phyloP scores from a whole-genome alignment of 176 grass and related monocot species.

The Aegilops umbellulata region DNA sequence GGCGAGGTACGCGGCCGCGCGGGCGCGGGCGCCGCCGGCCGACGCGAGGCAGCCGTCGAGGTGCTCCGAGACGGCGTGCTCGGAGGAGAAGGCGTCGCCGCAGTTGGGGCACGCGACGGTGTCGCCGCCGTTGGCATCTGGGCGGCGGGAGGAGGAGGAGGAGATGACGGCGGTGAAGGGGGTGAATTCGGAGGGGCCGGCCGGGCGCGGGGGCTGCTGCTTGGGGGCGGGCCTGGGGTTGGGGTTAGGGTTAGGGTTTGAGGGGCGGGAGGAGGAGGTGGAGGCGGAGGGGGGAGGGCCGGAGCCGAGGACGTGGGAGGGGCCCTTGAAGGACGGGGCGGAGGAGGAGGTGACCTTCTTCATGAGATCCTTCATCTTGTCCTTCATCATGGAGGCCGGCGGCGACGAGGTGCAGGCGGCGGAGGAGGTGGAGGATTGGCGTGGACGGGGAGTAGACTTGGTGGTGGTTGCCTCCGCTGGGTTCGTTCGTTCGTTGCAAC shows the following conservation, averaged over 20 bases:
- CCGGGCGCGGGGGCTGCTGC: not conserved
- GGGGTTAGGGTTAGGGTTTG: constrained; percentile 49
- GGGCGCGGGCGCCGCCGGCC: constrained; percentile 27
- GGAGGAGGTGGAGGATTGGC: not conserved
- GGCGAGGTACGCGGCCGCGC: constrained; percentile 60
- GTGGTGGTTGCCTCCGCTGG: not conserved
- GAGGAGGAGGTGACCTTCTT: constrained; percentile 90
- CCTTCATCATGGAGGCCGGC: constrained; percentile 56
- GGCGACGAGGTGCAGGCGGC: not conserved
- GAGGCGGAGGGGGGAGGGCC: not conserved
- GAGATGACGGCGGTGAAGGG: constrained; percentile 50
- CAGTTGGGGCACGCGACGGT: constrained; percentile 62
- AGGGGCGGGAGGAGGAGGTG: constrained; percentile 26
- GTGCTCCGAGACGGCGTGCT: constrained; percentile 60
- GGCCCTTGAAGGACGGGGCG: constrained; percentile 64
- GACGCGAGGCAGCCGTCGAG: constrained; percentile 65
- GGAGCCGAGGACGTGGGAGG: constrained; percentile 72
- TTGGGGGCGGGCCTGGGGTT: constrained; percentile 33
- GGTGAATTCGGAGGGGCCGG: constrained; percentile 32
- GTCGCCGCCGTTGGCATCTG: not conserved
- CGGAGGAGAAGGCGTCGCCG: constrained; percentile 49
- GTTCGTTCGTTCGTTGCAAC: not conserved
- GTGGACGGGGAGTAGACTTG: constrained; percentile 32
- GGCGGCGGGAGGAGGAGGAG: constrained; percentile 29
- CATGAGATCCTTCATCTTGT: constrained; percentile 90